Evolutionary conservation across 2,329 filamentous ascomycete species (phyloP).

Genomic region (Ceratocystis alfenasii): DNA sequence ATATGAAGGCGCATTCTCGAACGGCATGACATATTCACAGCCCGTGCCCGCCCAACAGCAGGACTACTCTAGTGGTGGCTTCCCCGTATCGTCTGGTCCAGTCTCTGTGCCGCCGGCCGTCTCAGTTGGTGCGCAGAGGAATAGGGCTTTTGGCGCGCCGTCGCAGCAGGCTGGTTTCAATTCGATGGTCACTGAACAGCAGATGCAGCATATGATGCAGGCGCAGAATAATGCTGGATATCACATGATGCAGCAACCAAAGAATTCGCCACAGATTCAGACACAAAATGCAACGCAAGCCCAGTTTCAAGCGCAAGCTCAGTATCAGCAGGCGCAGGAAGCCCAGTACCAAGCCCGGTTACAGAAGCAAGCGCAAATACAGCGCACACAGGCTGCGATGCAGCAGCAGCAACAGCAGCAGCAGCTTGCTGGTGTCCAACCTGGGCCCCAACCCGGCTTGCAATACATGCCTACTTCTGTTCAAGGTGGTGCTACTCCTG

Average conservation of each 20-base stretch:
- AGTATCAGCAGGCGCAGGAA: constrained; percentile 18
- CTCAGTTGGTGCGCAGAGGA: background rate
- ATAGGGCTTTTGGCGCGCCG: background rate
- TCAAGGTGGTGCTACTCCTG: background rate
- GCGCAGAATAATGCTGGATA: constrained; percentile 23
- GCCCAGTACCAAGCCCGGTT: constrained; percentile 2
- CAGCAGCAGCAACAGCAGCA: constrained; percentile 13
- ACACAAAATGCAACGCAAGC: background rate
- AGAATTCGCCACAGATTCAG: background rate
- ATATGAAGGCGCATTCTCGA: constrained; percentile 3
- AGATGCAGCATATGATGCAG: constrained; percentile 24
- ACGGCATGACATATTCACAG: constrained; percentile 7
- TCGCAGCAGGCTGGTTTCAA: constrained; percentile 19
- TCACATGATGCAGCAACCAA: constrained; percentile 7
- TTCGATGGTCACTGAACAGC: constrained; percentile 24
- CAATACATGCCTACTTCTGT: constrained; percentile 1
- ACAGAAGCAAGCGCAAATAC: constrained; percentile 17
- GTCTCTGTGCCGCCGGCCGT: background rate
- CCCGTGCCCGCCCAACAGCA: background rate
- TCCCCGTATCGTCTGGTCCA: constrained; percentile 8
- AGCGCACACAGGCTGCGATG: constrained; percentile 21
- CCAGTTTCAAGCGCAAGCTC: constrained; percentile 7
- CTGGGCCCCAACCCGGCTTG: background rate
- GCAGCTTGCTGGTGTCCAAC: background rate
- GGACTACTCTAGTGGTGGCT: constrained; percentile 5